These are phyloP conservation scores for Sphaerobolus stellatus DNA, from an alignment of 1,284 basidiomycete species.

Conservation along the genomic window DNA sequence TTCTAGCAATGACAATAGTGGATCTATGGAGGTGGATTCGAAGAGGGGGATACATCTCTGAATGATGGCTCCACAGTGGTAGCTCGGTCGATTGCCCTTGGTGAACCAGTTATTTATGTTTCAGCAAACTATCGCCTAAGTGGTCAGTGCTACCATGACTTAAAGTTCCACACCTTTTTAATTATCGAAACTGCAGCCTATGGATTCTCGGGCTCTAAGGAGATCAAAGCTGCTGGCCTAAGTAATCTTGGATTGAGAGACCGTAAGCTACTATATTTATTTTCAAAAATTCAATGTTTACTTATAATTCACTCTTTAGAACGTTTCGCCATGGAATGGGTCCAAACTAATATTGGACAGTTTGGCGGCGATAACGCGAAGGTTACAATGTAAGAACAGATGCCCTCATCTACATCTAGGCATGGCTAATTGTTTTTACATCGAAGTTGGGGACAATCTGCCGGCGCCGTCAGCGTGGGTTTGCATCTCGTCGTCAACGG, in stretches of 20 bases:
- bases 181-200: constrained; percentile 27
- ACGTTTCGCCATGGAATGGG: constrained; percentile 31
- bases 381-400: constrained; percentile 26
- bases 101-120: constrained; percentile 51
- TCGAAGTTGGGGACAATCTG: constrained; percentile 17
- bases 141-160: constrained; percentile 11
- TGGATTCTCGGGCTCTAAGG: constrained; percentile 50
- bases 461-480: constrained; percentile 16
- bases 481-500: constrained; percentile 13
- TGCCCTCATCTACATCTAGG: background rate
- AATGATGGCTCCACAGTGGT: constrained; percentile 37
- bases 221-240: constrained; percentile 46
- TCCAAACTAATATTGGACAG: constrained; percentile 28
- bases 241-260: constrained; percentile 55
- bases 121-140: constrained; percentile 53
- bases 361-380: constrained; percentile 34
- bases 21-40: constrained; percentile 55
- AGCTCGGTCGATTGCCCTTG: constrained; percentile 45
- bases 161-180: background rate
- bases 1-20: constrained; percentile 34
- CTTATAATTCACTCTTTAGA: constrained; percentile 19
- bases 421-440: background rate
- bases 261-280: constrained; percentile 33
- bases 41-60: constrained; percentile 38
- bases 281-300: background rate